Evolutionary conservation across 1,284 basidiomycete genomes (phyloP).

Genomic region (Vanrija sp.): DNA sequence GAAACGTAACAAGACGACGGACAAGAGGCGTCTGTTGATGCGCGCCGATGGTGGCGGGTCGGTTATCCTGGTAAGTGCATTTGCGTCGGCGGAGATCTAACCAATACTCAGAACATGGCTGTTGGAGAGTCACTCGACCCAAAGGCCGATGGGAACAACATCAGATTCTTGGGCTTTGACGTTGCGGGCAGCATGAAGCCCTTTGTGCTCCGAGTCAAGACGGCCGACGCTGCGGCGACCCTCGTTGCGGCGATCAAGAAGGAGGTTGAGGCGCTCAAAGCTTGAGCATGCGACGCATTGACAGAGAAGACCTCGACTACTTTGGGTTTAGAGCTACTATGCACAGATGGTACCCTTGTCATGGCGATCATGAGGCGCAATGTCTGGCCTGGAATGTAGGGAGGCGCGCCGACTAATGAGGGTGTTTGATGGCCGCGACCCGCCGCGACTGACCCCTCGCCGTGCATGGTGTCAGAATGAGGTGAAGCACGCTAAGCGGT

Average conservation of each 20-base stretch:
- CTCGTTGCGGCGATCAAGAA: slow-evolving; percentile 61
- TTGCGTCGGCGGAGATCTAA: too few relatives aligned
- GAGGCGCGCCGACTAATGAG: too few relatives aligned
- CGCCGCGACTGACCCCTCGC: too few relatives aligned
- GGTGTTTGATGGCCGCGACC: too few relatives aligned
- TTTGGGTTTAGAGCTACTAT: background rate
- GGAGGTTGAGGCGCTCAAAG: slow-evolving; percentile 53
- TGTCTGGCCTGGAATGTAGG: background rate
- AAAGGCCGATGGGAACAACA: slow-evolving; percentile 19
- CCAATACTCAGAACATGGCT: slow-evolving; percentile 37
- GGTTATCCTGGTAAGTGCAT: slow-evolving; percentile 37
- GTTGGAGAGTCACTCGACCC: slow-evolving; percentile 25
- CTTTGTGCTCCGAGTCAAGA: slow-evolving; percentile 63
- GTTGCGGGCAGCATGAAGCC: slow-evolving; percentile 54
- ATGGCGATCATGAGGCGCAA: background rate
- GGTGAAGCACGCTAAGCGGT: too few relatives aligned
- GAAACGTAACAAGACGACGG: slow-evolving; percentile 33
- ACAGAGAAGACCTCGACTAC: background rate
- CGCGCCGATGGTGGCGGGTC: slow-evolving; percentile 41
- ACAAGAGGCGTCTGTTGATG: slow-evolving; percentile 42
- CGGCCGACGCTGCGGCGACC: slow-evolving; percentile 58
- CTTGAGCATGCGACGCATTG: background rate
- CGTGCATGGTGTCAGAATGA: too few relatives aligned
- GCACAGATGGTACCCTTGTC: background rate
- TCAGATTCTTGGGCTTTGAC: slow-evolving; percentile 39